Percentiles rank a stretch among this genome's conserved stretches.
phyloP scores from a whole-genome alignment of 768 basidiomycete genomes.

The Rubroboletus satanas region DNA sequence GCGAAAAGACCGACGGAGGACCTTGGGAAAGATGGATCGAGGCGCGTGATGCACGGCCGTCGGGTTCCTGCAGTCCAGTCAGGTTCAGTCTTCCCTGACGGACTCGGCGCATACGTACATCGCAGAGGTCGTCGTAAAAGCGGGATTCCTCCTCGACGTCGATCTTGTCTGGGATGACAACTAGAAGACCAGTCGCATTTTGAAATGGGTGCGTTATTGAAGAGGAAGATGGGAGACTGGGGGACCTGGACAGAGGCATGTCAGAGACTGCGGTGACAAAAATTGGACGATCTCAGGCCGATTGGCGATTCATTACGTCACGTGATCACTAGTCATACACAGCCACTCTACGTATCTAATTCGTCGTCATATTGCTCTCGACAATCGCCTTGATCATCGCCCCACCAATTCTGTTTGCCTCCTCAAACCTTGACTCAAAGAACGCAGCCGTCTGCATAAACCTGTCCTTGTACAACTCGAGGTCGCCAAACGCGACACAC shows the following conservation, averaged over 20 bases:
- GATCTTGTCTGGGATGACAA: conserved; percentile 53
- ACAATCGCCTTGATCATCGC: conserved; percentile 89
- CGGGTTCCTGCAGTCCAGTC: conserved; percentile 17
- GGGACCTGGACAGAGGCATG: conserved; percentile 11
- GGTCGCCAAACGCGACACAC: conserved; percentile 87
- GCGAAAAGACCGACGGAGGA: conserved; percentile 57
- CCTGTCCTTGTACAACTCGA: conserved; percentile 78
- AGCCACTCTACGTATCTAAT: neutral
- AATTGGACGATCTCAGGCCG: neutral
- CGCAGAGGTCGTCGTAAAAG: conserved; percentile 62
- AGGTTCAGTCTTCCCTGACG: too few relatives aligned
- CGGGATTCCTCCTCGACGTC: conserved; percentile 66
- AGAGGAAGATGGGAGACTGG: conserved; percentile 6
- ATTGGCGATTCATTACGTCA: neutral
- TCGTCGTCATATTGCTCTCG: conserved; percentile 39
- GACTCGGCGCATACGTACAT: conserved; percentile 30
- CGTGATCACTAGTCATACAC: neutral
- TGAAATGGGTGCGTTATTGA: conserved; percentile 41
- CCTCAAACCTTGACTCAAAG: conserved; percentile 85
- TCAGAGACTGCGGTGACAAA: neutral
- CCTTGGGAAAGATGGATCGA: conserved; percentile 27
- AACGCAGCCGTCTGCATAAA: conserved; percentile 79
- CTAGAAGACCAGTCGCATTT: conserved; percentile 45
- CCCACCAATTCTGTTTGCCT: conserved; percentile 74
- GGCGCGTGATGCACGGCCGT: conserved; percentile 22